Evolutionary conservation across 2,329 filamentous ascomycete species (phyloP).

Genomic region (Aspergillus hortae): DNA sequence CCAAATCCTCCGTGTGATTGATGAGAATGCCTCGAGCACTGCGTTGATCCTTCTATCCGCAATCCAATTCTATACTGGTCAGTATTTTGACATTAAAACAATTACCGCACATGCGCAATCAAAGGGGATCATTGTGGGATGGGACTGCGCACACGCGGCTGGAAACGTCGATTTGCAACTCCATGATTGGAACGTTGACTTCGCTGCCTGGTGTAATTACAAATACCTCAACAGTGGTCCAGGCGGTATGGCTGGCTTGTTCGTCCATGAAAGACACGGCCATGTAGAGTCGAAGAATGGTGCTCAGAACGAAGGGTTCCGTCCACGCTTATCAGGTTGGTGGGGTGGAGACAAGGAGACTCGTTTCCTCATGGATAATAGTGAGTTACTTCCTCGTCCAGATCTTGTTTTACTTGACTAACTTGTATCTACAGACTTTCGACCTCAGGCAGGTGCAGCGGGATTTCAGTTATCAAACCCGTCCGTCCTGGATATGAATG

Average conservation of each 20-base stretch:
- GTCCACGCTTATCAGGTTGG: slow-evolving; percentile 73
- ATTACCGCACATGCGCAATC: slow-evolving; percentile 76
- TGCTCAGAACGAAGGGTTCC: slow-evolving; percentile 49
- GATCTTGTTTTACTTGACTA: slow-evolving; percentile 4
- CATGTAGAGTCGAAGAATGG: slow-evolving; percentile 34
- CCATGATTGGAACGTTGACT: slow-evolving; percentile 89
- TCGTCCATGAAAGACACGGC: slow-evolving; percentile 74
- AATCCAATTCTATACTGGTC: slow-evolving; percentile 89
- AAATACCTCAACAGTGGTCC: slow-evolving; percentile 90
- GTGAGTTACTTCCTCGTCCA: slow-evolving; percentile 17
- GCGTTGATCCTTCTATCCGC: slow-evolving; percentile 78
- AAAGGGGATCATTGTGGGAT: slow-evolving; percentile 71
- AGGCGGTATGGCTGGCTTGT: slow-evolving; percentile 74
- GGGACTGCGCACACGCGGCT: slow-evolving; percentile 83
- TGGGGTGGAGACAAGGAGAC: slow-evolving; percentile 76
- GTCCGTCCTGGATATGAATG: slow-evolving; percentile 71
- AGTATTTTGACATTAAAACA: slow-evolving; percentile 74
- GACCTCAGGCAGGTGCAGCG: slow-evolving; percentile 71
- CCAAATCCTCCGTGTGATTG: slow-evolving; percentile 68
- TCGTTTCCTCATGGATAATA: slow-evolving; percentile 79
- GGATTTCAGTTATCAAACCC: slow-evolving; percentile 87
- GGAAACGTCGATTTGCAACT: slow-evolving; percentile 77
- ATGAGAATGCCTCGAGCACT: slow-evolving; percentile 67
- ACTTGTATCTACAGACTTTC: slow-evolving; percentile 50
- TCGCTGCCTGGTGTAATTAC: slow-evolving; percentile 90